phyloP scores from a whole-genome alignment of 1,284 basidiomycete genomes.

The Xanthoconium separans region DNA sequence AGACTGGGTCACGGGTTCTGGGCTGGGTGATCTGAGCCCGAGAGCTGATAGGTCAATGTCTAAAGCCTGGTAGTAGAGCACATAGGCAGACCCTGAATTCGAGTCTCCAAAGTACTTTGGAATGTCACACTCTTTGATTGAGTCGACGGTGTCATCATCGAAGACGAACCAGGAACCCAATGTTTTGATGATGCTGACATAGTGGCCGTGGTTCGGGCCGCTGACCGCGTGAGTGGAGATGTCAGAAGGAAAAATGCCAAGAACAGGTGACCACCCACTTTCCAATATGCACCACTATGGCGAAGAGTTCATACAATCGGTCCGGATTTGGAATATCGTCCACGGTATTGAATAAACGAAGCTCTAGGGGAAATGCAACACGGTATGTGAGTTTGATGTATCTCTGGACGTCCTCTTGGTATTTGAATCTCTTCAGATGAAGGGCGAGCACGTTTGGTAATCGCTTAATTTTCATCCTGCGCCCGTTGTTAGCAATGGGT shows the following conservation, averaged over 20 bases:
- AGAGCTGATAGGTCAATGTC: slow-evolving; percentile 76
- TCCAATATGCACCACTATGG: slow-evolving; percentile 97
- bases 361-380: slow-evolving; percentile 92
- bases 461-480: slow-evolving; percentile 96
- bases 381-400: slow-evolving; percentile 96
- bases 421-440: slow-evolving; percentile 98
- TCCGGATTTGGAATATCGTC: slow-evolving; percentile 91
- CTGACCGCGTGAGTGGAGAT: slow-evolving; percentile 42
- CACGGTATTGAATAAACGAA: slow-evolving; percentile 95
- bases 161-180: slow-evolving; percentile 88
- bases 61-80: slow-evolving; percentile 94
- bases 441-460: slow-evolving; percentile 92
- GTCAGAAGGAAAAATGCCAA: slow-evolving; percentile 14
- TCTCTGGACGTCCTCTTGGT: slow-evolving; percentile 84
- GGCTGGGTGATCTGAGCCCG: slow-evolving; percentile 49
- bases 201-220: slow-evolving; percentile 96
- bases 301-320: slow-evolving; percentile 90
- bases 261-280: slow-evolving; percentile 57
- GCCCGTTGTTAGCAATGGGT: slow-evolving; percentile 8
- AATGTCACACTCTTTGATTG: slow-evolving; percentile 88
- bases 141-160: slow-evolving; percentile 91
- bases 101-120: slow-evolving; percentile 94
- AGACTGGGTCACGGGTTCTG: slow-evolving; percentile 23
- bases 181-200: slow-evolving; percentile 92
- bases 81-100: slow-evolving; percentile 88